These are phyloP conservation scores for Parastagonospora nodorum DNA, from an alignment of 2,329 filamentous ascomycete species.

Conservation along the genomic window DNA sequence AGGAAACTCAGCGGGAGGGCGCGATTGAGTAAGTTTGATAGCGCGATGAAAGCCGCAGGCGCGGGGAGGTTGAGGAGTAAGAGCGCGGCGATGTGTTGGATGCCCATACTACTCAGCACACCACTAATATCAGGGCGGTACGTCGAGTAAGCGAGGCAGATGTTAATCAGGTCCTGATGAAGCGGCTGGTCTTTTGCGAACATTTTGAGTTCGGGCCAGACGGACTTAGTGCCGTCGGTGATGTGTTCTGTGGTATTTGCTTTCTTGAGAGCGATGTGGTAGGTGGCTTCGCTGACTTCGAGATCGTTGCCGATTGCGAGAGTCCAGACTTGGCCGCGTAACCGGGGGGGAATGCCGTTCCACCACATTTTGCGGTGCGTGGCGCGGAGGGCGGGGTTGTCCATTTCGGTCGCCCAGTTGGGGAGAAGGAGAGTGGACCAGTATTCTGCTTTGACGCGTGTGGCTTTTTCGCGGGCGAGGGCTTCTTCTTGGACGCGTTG, in stretches of 20 bases:
- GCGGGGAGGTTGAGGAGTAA: constrained; percentile 73
- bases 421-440: constrained; percentile 81
- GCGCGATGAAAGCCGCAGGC: constrained; percentile 68
- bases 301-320: constrained; percentile 76
- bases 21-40: constrained; percentile 79
- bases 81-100: constrained; percentile 75
- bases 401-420: constrained; percentile 73
- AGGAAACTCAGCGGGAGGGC: constrained; percentile 77
- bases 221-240: constrained; percentile 64
- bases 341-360: constrained; percentile 74
- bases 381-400: constrained; percentile 37
- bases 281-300: constrained; percentile 69
- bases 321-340: constrained; percentile 71
- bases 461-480: constrained; percentile 57
- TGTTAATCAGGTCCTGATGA: constrained; percentile 70
- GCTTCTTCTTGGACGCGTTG: constrained; percentile 55
- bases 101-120: constrained; percentile 61
- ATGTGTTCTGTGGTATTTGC: constrained; percentile 54
- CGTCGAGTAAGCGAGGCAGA: constrained; percentile 79
- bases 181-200: constrained; percentile 72
- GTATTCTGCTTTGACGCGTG: constrained; percentile 58
- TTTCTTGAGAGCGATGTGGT: constrained; percentile 70
- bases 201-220: constrained; percentile 74
- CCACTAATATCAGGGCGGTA: constrained; percentile 84
- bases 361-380: constrained; percentile 74